Evolutionary conservation across 805 yeast species (phyloP).

Genomic region (Candida nonsorbophila): DNA sequence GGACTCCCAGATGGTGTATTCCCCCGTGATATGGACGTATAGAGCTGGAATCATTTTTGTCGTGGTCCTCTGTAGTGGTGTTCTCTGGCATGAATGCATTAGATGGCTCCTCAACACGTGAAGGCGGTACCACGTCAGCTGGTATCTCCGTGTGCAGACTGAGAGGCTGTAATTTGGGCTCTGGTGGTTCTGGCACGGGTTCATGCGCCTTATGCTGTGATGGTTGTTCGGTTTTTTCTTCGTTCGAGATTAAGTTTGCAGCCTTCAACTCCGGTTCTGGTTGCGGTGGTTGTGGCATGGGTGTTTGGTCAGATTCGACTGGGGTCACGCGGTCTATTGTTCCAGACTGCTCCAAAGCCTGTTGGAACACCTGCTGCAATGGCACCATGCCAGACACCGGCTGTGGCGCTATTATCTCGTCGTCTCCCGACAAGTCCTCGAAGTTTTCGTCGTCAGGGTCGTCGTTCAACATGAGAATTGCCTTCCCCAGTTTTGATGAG

Average conservation of each 20-base stretch:
- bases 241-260: neutral
- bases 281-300: neutral
- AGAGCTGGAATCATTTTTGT: no score
- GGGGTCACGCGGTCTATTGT: no score
- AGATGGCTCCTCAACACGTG: no score
- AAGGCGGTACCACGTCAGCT: no score
- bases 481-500: slow-evolving; percentile 32
- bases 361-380: slow-evolving; percentile 10
- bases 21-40: no score
- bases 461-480: slow-evolving; percentile 34
- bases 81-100: no score
- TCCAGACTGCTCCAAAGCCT: slow-evolving; percentile 9
- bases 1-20: no score
- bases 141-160: no score
- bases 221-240: neutral
- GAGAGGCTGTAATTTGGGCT: no score
- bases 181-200: no score
- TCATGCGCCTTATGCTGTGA: neutral
- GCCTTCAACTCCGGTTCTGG: slow-evolving; percentile 1
- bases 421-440: slow-evolving; percentile 27
- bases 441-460: slow-evolving; percentile 29
- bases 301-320: neutral
- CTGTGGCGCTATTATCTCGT: slow-evolving; percentile 5
- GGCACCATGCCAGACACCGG: slow-evolving; percentile 3
- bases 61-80: no score